Evolutionary conservation across 805 yeast genomes (phyloP), one percentile per base, ranked within the genome.

Genomic region (Ogataea wickerhamii): DNA sequence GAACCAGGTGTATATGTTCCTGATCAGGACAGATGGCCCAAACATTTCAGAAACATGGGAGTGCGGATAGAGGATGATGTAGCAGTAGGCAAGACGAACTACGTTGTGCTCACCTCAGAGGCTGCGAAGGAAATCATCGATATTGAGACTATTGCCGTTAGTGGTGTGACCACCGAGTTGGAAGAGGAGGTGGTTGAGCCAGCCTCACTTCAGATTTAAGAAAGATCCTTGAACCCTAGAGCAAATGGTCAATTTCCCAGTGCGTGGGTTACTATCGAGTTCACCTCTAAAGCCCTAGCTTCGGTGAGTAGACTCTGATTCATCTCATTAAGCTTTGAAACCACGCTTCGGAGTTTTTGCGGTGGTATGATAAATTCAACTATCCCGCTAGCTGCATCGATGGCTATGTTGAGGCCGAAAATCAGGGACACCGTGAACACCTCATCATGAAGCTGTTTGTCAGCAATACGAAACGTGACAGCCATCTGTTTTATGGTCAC

Each of bases 1-100:
- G 99, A 94, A 59, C 98, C 98, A 0, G 99, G 98, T 19, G 72
- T 93, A 20, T 93, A 93, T 58, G 75, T 94, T 29, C 98, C 98
- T 1, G 70, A 74, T 48, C 70, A 70, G 49, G 78, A 74, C 38
- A 68, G 67, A 41, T 91, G 81, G 72, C 98, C 98, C 17, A 70
- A 74, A 44, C 78, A 78, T 50, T 91, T 76, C 66, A 81, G 86
- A 53, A 89, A 89, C 21, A 82, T 93, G 35, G 99, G 98, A 2
- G 84, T 93, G 18, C 78, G 99, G 52, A 84, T 93, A 22, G 99
- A 93, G 61, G 99, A 93, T 64, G 89, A 93, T 59, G 74, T 91
- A 25, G 95, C 83, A 0, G 76, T 89, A 25, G 95, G 95, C 0
- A 57, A 70, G n/a, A 64, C 69, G 14, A 60, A 64, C 3, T 72